Percentiles rank a stretch among this genome's conserved stretches.
Conservation (phyloP, 345 rosid species). For the Lumnitzera littorea region DNA sequence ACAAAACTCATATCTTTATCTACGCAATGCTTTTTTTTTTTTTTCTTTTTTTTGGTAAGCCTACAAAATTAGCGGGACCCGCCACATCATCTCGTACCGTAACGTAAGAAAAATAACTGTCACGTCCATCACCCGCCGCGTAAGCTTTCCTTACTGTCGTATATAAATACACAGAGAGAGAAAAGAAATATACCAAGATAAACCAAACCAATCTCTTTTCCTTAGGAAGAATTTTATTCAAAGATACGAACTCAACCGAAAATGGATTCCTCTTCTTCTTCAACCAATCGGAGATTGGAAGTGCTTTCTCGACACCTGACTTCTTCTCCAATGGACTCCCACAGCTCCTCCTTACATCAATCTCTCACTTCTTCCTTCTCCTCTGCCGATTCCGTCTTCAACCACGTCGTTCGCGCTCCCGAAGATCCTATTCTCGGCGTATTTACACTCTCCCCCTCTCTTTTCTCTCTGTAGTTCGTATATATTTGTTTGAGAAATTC, state of each 20-base stretch:
- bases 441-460: slow-evolving; percentile 2
- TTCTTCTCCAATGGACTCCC: not conserved
- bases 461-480: slow-evolving; percentile 4
- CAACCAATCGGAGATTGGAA: slow-evolving; percentile 7
- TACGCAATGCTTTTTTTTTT: no score
- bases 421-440: slow-evolving; percentile 40
- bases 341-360: not conserved
- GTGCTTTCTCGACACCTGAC: slow-evolving; percentile 9
- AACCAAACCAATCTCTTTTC: no score
- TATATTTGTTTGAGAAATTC: not conserved
- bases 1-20: no score
- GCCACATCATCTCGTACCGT: no score
- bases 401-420: slow-evolving; percentile 28
- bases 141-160: no score
- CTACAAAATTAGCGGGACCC: no score
- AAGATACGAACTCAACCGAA: not conserved
- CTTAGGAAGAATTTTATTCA: no score
- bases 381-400: slow-evolving; percentile 24
- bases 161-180: no score
- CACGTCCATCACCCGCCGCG: no score
- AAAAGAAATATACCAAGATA: no score
- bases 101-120: no score
- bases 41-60: no score
- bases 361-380: slow-evolving; percentile 5
- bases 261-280: not conserved